Conservation (phyloP, 2,329 filamentous ascomycete genomes). For the Talaromyces sp. region DNA sequence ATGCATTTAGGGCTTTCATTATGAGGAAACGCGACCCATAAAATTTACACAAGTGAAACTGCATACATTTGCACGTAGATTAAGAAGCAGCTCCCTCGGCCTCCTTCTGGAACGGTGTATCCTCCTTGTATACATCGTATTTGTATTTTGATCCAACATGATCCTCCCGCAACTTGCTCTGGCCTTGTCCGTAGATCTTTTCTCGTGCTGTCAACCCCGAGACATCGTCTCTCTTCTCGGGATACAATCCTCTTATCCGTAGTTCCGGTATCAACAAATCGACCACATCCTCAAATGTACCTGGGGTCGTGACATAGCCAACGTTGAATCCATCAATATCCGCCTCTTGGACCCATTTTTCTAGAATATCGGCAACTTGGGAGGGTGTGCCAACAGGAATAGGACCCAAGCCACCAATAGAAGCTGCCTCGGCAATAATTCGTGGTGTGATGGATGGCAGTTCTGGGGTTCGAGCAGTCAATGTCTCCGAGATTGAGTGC, state of each 20-base stretch:
- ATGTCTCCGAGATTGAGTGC: conserved; percentile 45
- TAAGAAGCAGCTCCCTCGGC: no score
- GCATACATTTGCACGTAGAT: no score
- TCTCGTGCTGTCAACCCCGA: conserved; percentile 49
- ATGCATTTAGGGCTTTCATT: no score
- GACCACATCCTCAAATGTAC: conserved; percentile 51
- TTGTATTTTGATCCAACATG: conserved; percentile 57
- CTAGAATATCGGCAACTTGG: conserved; percentile 46
- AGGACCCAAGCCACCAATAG: conserved; percentile 48
- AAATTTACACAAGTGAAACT: no score
- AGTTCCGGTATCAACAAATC: conserved; percentile 47
- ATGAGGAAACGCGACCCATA: no score
- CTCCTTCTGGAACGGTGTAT: conserved; percentile 30
- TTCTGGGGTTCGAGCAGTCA: conserved; percentile 48
- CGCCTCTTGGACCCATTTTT: conserved; percentile 42
- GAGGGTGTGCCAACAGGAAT: conserved; percentile 44
- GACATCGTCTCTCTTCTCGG: neutral
- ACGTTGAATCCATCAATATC: conserved; percentile 43
- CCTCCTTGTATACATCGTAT: conserved; percentile 58
- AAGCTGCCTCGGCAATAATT: conserved; percentile 43
- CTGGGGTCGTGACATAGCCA: conserved; percentile 47
- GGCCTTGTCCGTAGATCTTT: conserved; percentile 58
- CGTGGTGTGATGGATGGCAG: conserved; percentile 44
- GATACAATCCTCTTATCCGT: conserved; percentile 22
- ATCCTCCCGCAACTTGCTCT: conserved; percentile 52